A percentile compares a stretch with the other conserved stretches of the same genome.
Evolutionary conservation across 441 rosid genomes (phyloP).

Genomic region (Pelargonium myrrhifolium): DNA sequence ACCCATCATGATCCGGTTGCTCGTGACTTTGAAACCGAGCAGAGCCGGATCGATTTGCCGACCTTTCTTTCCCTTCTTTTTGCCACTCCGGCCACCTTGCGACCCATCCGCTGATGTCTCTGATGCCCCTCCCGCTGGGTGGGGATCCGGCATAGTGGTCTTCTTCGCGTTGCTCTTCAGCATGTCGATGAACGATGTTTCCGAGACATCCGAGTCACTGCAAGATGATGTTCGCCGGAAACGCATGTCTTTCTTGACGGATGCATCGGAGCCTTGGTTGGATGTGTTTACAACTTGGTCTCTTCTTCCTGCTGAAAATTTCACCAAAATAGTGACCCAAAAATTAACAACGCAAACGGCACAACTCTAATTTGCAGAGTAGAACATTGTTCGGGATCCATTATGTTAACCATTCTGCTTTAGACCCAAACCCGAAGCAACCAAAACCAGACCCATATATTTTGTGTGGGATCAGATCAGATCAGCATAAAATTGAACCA

Average conservation of each 20-base stretch:
- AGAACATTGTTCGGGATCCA: too few relatives aligned
- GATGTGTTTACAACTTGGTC: constrained; percentile 21
- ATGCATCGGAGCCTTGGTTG: constrained; percentile 19
- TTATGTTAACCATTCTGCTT: too few relatives aligned
- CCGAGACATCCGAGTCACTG: constrained; percentile 34
- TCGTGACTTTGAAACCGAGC: constrained; percentile 40
- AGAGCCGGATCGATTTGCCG: constrained; percentile 44
- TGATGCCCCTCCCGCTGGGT: constrained; percentile 6
- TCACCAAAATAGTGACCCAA: background rate
- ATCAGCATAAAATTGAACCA: too few relatives aligned
- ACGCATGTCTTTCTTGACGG: constrained; percentile 33
- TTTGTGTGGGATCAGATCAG: too few relatives aligned
- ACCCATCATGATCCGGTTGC: constrained; percentile 51
- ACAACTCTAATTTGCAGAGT: too few relatives aligned
- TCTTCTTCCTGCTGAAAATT: constrained; percentile 23
- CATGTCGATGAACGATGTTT: constrained; percentile 62
- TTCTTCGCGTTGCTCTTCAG: constrained; percentile 43
- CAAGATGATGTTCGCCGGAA: constrained; percentile 32
- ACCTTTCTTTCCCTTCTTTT: constrained; percentile 44
- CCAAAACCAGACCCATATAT: too few relatives aligned
- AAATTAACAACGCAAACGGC: too few relatives aligned
- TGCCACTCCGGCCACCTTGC: constrained; percentile 29
- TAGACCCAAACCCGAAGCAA: too few relatives aligned
- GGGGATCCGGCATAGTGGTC: constrained; percentile 20
- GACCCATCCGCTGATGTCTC: constrained; percentile 24